phyloP scores from a whole-genome alignment of 2,329 filamentous ascomycete species.

The Aspergillus carbonarius region DNA sequence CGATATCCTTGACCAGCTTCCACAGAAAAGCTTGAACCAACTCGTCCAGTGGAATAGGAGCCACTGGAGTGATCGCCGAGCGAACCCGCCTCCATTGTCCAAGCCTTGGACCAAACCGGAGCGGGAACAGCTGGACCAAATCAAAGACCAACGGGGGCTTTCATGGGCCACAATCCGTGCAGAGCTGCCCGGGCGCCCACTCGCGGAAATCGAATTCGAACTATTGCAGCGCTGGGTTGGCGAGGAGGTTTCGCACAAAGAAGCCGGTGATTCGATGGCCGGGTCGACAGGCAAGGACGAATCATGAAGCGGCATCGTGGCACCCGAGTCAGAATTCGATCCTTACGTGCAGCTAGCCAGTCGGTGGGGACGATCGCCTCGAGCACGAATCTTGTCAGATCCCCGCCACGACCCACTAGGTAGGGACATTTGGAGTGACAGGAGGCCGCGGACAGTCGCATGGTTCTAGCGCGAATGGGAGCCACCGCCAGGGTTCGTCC shows the following conservation, averaged over 20 bases:
- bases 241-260: slow-evolving; percentile 18
- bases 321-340: slow-evolving; percentile 6
- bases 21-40: slow-evolving; percentile 21
- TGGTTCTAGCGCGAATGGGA: background rate
- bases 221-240: slow-evolving; percentile 33
- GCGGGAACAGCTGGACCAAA: slow-evolving; percentile 22
- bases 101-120: slow-evolving; percentile 32
- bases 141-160: slow-evolving; percentile 30
- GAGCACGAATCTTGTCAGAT: slow-evolving; percentile 2
- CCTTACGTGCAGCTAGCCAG: slow-evolving; percentile 3
- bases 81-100: slow-evolving; percentile 27
- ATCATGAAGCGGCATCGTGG: background rate
- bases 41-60: slow-evolving; percentile 27
- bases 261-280: slow-evolving; percentile 4
- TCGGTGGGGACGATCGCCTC: slow-evolving; percentile 1
- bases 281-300: background rate
- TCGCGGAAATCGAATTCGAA: slow-evolving; percentile 35
- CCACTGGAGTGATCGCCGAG: slow-evolving; percentile 31
- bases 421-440: background rate
- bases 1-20: slow-evolving; percentile 31
- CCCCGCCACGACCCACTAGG: slow-evolving; percentile 2
- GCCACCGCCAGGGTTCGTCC: background rate
- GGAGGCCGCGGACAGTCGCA: background rate
- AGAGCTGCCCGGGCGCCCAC: slow-evolving; percentile 29
- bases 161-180: slow-evolving; percentile 31